A percentile compares a stretch with the other conserved stretches of the same genome.
Evolutionary conservation across 2,329 filamentous ascomycete genomes (phyloP).

Genomic region (Nemania sp.): DNA sequence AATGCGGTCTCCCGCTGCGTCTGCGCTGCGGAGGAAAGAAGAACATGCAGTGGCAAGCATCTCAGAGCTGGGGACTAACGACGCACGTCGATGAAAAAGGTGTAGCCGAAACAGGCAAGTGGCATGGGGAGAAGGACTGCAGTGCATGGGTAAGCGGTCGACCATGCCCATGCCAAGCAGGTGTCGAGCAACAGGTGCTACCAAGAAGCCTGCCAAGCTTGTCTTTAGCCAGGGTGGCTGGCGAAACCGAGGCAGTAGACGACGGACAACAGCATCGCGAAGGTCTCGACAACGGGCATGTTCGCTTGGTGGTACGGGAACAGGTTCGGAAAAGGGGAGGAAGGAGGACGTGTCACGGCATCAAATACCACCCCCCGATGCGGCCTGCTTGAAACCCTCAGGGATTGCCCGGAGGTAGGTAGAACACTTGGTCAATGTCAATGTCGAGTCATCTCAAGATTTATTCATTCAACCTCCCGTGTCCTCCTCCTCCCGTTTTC

Average conservation of each 20-base stretch:
- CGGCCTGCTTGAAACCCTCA: background rate
- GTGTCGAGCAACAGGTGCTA: conserved; percentile 14
- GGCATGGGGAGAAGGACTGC: conserved; percentile 30
- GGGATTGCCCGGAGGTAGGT: background rate
- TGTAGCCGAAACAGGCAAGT: conserved; percentile 34
- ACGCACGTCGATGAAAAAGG: conserved; percentile 39
- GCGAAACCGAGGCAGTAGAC: conserved; percentile 6
- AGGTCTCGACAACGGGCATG: background rate
- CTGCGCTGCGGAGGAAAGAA: conserved; percentile 20
- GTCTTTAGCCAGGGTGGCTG: conserved; percentile 14
- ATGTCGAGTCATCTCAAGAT: conserved; percentile 18
- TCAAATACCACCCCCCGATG: conserved; percentile 1
- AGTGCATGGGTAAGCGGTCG: conserved; percentile 15
- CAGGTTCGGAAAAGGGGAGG: conserved; percentile 3
- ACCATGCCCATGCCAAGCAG: conserved; percentile 30
- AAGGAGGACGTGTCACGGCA: background rate
- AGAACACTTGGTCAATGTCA: background rate
- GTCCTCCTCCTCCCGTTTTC: background rate
- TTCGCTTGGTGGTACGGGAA: conserved; percentile 1
- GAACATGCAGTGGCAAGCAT: background rate
- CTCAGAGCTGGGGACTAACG: conserved; percentile 23
- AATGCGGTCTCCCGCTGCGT: conserved; percentile 24
- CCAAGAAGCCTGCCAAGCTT: conserved; percentile 18
- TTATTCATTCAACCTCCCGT: conserved; percentile 8
- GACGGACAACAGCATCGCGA: conserved; percentile 10